Evolutionary conservation across 768 basidiomycete species (phyloP), one percentile per base, ranked within the genome.

Genomic region (Clathrus columnatus): DNA sequence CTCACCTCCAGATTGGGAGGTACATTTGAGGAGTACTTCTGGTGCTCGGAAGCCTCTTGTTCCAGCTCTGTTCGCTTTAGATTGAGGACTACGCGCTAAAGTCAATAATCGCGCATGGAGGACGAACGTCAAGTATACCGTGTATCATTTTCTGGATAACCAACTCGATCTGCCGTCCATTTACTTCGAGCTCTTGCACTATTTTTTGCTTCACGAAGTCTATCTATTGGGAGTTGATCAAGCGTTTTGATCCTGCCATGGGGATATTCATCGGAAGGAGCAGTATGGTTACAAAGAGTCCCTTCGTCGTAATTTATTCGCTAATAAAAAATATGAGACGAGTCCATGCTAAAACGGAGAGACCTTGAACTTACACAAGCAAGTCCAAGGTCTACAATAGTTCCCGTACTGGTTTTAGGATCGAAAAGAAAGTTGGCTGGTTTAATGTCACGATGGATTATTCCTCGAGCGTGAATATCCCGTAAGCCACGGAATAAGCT

Each of bases 341-440:
- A 57, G 52, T 23, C 26, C 21, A 30, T 4, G 21, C 36, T 29
- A 27, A 28, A 20, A 41, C 5, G n/a, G 30, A 5, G 0, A 21
- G 18, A n/a, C 27, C 51, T 11, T 41, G 18, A 36, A 71, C 87
- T 62, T 69, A 94, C 93, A 63, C 91, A 91, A 7, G 96, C 96
- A 3, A 99, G 77, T 18, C 96, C 96, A 65, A 97, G 96, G 69
- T 98, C 96, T 61, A 91, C 91, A 7, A 99, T 72, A 0, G 87
- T 87, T 21, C 96, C 96, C 11, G 83, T 74, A 8, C 87, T 86
- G 6, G 84, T 86, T 32, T 76, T 79, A 32, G 90, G 85, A 67
- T 98, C 91, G 67, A 86, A 97, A 30, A 98, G 76, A 67, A 98
- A 98, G 68, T 98, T 98, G 57, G 94, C 95, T 20, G 95, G 94